These are phyloP conservation scores for Ajuga chamaepitys DNA, from an alignment of 257 asterid genomes.

Conservation along the genomic window DNA sequence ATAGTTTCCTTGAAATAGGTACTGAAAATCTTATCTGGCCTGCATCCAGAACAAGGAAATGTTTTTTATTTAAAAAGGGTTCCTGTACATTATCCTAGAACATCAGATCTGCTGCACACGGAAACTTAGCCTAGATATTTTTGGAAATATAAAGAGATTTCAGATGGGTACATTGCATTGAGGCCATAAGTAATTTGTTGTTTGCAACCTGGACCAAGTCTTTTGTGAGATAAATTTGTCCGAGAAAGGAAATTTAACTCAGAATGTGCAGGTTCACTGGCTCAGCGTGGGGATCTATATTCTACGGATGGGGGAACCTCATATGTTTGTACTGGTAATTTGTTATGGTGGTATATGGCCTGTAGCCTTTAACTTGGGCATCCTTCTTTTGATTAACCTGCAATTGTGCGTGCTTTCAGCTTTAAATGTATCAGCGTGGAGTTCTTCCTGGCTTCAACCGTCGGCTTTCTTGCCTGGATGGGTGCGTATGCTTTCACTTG, in stretches of 20 bases:
- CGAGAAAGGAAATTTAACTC: neutral
- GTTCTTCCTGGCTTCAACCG: slow-evolving; percentile 67
- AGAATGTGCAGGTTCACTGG: slow-evolving; percentile 76
- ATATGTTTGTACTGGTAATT: slow-evolving; percentile 73
- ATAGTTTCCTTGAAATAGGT: neutral
- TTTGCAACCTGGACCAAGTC: neutral
- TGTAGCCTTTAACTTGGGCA: neutral
- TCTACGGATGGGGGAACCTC: slow-evolving; percentile 98
- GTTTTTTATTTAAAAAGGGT: too few species aligned
- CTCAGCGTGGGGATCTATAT: slow-evolving; percentile 70
- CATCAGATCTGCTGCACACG: too few species aligned
- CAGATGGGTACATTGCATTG: neutral
- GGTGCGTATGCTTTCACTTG: slow-evolving; percentile 34
- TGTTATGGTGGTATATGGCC: neutral
- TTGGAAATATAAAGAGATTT: neutral
- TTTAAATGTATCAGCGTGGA: slow-evolving; percentile 57
- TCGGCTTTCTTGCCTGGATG: slow-evolving; percentile 57
- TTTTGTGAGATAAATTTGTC: neutral
- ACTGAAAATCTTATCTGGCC: neutral
- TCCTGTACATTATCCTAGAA: neutral
- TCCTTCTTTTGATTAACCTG: neutral
- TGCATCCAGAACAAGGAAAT: neutral
- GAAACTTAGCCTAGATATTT: too few species aligned
- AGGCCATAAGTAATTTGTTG: neutral
- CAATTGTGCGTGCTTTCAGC: slow-evolving; percentile 35